Base-by-base conservation (phyloP, 768 basidiomycete genomes). In the Chalciporus chontae region DNA sequence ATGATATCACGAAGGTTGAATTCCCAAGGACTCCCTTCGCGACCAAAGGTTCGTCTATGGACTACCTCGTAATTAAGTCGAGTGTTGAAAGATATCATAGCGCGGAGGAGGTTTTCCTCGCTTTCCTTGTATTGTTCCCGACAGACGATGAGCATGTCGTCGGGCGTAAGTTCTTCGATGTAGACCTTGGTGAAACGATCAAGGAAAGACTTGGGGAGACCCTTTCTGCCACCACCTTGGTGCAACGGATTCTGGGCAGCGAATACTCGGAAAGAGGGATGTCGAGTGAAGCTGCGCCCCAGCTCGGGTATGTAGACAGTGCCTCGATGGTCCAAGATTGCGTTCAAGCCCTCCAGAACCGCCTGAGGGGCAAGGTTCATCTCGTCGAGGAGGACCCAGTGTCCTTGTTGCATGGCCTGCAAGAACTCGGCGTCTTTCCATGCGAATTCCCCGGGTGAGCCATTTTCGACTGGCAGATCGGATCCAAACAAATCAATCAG, bases 111-210 rank as follows among this genome's bases (percentile, higher is more conserved):
- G 3, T 73, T 69, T 40, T 73, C 63, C 13, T 83, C 77, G 29
- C 82, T 71, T 14, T 73, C 69, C 5, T 87, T 86, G 67, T 87
- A 90, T 18, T 91, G 75, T 45, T 84, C 79, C 29, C 75, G 78
- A 58, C 88, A 94, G 50, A 97, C 85, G 18, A 85, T 69, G 39
- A 85, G 73, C 46, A 96, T 74, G 68, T 99, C 96, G 27, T 77
- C 70, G 0, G 84, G 66, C 1, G 84, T 80, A 32, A 98, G 79
- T 58, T 95, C 90, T 58, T 94, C 84, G 40, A 97, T 72, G 63
- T 93, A 93, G 36, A 98, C 96, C 66, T 94, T 94, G n/a, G 92
- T 97, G 71, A 99, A 99, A 14, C 96, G 85, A 67, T 99, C 96
- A 47, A 98, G 76, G 71, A 96, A 99, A 0, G 96, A 98, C 63